These are phyloP conservation scores for Apium graveolens DNA, from an alignment of 129 eudicot genomes.

Conservation along the genomic window DNA sequence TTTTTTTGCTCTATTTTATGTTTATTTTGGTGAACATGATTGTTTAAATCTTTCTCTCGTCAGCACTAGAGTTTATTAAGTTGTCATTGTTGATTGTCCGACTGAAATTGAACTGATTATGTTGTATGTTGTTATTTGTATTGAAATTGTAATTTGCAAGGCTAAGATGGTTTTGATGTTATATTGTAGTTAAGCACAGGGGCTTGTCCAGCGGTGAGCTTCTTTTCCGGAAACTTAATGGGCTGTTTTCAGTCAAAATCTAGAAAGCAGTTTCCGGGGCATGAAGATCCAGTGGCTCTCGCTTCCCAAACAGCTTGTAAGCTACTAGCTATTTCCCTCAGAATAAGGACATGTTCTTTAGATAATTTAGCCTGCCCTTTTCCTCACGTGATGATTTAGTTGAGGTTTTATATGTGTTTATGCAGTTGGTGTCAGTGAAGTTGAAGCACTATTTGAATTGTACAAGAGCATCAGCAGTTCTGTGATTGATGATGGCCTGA, in stretches of 20 bases:
- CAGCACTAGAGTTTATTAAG: neutral
- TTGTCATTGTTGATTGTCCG: neutral
- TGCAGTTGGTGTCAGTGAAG: slow-evolving; percentile 96
- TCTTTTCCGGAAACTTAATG: slow-evolving; percentile 42
- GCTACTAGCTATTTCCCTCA: slow-evolving; percentile 17
- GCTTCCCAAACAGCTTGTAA: slow-evolving; percentile 99
- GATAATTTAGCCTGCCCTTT: neutral
- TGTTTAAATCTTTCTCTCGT: neutral
- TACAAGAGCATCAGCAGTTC: slow-evolving; percentile 97
- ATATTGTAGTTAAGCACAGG: slow-evolving; percentile 40
- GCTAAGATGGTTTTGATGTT: slow-evolving; percentile 55
- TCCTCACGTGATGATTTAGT: neutral
- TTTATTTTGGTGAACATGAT: neutral
- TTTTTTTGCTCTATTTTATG: neutral
- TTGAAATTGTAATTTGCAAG: slow-evolving; percentile 37
- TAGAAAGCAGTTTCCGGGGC: slow-evolving; percentile 72
- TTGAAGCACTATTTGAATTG: slow-evolving; percentile 94
- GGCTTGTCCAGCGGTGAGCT: slow-evolving; percentile 30
- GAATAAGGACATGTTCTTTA: neutral
- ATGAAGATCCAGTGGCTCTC: slow-evolving; percentile 76
- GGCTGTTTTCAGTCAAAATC: slow-evolving; percentile 79
- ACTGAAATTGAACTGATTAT: slow-evolving; percentile 15
- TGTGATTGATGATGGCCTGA: slow-evolving; percentile 87
- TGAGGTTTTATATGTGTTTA: slow-evolving; percentile 9
- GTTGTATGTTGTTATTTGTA: slow-evolving; percentile 10